phyloP scores from a whole-genome alignment of 345 rosid species.

The Salix brachista region DNA sequence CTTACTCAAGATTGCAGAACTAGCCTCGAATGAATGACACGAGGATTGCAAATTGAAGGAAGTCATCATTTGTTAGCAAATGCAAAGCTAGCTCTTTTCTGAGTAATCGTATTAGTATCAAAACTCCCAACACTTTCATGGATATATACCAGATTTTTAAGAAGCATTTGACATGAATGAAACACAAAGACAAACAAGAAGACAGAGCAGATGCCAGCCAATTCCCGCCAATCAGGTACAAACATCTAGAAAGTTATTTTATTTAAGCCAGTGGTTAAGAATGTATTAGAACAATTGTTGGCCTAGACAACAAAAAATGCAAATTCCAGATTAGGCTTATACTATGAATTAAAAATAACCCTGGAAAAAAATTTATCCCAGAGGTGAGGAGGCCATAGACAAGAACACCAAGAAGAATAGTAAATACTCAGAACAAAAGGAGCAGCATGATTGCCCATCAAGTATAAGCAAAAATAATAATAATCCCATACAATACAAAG shows the following conservation, averaged over 20 bases:
- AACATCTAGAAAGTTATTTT: background rate
- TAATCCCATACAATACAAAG: background rate
- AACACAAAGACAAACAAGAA: background rate
- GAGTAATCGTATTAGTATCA: background rate
- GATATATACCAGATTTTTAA: background rate
- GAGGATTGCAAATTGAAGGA: background rate
- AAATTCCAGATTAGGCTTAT: background rate
- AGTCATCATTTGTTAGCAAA: background rate
- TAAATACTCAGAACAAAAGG: background rate
- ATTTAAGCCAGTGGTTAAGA: background rate
- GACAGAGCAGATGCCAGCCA: background rate
- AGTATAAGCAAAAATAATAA: background rate
- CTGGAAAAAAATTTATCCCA: background rate
- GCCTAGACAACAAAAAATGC: background rate
- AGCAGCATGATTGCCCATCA: background rate
- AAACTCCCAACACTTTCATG: background rate
- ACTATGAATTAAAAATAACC: background rate
- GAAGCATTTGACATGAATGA: background rate
- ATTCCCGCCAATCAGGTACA: background rate
- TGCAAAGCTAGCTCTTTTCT: background rate
- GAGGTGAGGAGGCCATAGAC: background rate
- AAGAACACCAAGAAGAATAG: background rate
- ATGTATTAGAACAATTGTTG: background rate
- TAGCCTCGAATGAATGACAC: background rate
- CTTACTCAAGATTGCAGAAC: background rate